Evolutionary conservation across 2,329 filamentous ascomycete genomes (phyloP).

Genomic region (Neofusicoccum sp.): DNA sequence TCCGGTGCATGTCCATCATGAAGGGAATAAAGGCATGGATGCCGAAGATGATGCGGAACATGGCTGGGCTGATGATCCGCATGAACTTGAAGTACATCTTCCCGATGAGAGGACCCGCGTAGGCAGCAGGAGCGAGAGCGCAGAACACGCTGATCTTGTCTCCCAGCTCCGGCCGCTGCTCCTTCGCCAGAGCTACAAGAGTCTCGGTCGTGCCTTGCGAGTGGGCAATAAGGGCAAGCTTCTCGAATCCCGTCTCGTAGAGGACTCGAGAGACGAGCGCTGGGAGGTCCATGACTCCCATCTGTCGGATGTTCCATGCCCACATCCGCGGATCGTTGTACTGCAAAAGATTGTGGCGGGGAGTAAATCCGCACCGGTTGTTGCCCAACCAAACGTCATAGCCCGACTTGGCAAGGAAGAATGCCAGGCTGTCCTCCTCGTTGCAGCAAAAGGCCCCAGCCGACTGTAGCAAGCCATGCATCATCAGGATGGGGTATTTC

Average conservation of each 20-base stretch:
- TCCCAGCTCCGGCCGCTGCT: conserved; percentile 82
- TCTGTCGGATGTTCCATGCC: conserved; percentile 85
- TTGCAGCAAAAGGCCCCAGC: conserved; percentile 86
- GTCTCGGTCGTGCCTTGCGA: conserved; percentile 90
- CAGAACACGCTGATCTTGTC: conserved; percentile 85
- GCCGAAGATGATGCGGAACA: conserved; percentile 82
- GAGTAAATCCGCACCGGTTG: conserved; percentile 82
- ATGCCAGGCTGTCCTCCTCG: conserved; percentile 85
- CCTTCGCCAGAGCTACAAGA: conserved; percentile 82
- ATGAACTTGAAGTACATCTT: conserved; percentile 93
- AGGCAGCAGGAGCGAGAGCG: conserved; percentile 83
- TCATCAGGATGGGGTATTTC: conserved; percentile 80
- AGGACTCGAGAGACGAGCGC: conserved; percentile 78
- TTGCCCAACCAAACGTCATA: conserved; percentile 97
- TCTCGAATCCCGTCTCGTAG: conserved; percentile 76
- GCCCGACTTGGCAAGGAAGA: conserved; percentile 86
- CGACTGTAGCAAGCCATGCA: conserved; percentile 86
- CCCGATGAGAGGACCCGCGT: conserved; percentile 80
- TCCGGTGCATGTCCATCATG: conserved; percentile 80
- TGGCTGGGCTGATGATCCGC: conserved; percentile 69
- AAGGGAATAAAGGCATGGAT: conserved; percentile 91
- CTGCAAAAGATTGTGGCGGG: conserved; percentile 69
- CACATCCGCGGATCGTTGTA: conserved; percentile 86
- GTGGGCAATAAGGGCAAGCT: conserved; percentile 80
- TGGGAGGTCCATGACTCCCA: conserved; percentile 85